phyloP scores from a whole-genome alignment of 2,329 filamentous ascomycete species.

The Neofusicoccum parvum region DNA sequence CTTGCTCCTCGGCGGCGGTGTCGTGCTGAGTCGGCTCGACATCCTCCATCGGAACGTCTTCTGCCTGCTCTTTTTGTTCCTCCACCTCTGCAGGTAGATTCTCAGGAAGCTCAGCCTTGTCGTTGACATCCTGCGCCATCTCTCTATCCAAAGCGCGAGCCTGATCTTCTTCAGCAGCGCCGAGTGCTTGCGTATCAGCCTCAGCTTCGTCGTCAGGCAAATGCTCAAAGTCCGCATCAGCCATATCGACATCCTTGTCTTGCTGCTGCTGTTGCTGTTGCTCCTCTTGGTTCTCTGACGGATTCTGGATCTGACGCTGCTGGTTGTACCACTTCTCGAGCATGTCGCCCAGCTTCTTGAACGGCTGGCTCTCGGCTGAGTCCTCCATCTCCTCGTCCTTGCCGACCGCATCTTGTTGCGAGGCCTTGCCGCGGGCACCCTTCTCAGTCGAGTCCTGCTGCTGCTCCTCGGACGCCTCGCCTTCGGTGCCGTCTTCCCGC shows the following conservation, averaged over 20 bases:
- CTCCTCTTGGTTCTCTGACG: constrained; percentile 46
- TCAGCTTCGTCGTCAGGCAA: constrained; percentile 78
- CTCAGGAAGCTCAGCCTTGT: constrained; percentile 44
- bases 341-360: constrained; percentile 92
- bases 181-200: constrained; percentile 89
- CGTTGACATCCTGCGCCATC: constrained; percentile 77
- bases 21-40: constrained; percentile 37
- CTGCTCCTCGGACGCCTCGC: constrained; percentile 65
- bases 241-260: constrained; percentile 68
- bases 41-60: constrained; percentile 52
- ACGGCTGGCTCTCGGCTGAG: constrained; percentile 64
- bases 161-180: constrained; percentile 84
- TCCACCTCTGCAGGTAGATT: constrained; percentile 32
- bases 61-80: constrained; percentile 25
- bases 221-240: constrained; percentile 88
- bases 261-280: constrained; percentile 51
- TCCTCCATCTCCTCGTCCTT: constrained; percentile 42
- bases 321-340: constrained; percentile 91
- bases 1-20: constrained; percentile 29
- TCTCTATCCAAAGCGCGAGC: constrained; percentile 82
- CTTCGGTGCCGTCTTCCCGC: constrained; percentile 66
- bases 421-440: constrained; percentile 49
- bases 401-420: constrained; percentile 38
- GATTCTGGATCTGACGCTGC: constrained; percentile 71
- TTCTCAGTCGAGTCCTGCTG: constrained; percentile 66